These are phyloP conservation scores for Conticribra weissflogii DNA, from an alignment of 108 stramenopile genomes.

Conservation along the genomic window DNA sequence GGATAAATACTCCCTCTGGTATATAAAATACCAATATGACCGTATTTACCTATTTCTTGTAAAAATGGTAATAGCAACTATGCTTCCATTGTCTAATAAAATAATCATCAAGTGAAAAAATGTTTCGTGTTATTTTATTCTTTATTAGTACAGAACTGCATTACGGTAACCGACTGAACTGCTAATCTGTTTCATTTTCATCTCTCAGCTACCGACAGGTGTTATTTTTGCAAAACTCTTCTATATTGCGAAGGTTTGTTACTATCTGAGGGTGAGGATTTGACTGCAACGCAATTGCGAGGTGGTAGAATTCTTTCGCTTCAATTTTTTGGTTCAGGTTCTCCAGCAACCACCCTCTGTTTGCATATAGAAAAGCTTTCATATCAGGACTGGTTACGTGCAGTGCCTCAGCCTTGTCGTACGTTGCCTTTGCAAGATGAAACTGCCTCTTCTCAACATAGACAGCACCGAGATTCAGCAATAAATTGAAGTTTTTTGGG, in stretches of 20 bases:
- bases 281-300: background rate
- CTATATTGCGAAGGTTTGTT: background rate
- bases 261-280: background rate
- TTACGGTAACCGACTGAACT: no score
- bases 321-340: background rate
- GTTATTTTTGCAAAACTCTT: background rate
- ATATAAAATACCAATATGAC: no score
- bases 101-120: no score
- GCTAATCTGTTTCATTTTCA: no score
- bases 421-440: background rate
- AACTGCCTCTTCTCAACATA: background rate
- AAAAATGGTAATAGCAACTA: no score
- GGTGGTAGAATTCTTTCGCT: background rate
- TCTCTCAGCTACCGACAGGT: background rate
- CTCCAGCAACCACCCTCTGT: conserved; percentile 10
- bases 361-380: conserved; percentile 5
- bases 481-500: background rate
- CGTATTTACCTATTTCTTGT: no score
- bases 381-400: background rate
- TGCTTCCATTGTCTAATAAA: no score
- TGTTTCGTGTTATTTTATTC: no score
- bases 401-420: background rate
- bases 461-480: conserved; percentile 8
- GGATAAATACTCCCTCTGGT: no score
- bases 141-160: no score